Conservation (phyloP, 2,329 filamentous ascomycete genomes). For the Thyridium curvatum region DNA sequence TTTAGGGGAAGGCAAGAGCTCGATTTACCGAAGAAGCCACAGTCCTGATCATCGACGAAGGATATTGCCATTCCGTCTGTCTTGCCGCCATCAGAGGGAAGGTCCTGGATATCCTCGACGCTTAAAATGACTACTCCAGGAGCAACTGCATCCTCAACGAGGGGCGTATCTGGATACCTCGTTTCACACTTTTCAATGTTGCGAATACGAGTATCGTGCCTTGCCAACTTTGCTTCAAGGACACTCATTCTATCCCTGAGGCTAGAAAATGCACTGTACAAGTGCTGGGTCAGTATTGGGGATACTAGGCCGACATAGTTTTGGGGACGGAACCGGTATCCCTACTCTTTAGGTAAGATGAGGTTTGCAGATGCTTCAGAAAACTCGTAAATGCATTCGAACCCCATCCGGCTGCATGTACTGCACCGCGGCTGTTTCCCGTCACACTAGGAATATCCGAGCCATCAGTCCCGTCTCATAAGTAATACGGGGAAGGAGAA, state of each 20-base stretch:
- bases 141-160: neutral
- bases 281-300: no score
- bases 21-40: constrained; percentile 12
- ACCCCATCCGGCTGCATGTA: constrained; percentile 4
- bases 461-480: neutral
- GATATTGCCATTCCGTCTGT: constrained; percentile 15
- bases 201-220: constrained; percentile 3
- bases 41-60: constrained; percentile 13
- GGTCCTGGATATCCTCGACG: neutral
- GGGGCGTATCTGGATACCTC: neutral
- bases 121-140: neutral
- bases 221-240: no score
- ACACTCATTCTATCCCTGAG: no score
- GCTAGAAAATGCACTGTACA: no score
- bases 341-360: no score
- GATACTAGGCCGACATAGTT: no score
- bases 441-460: constrained; percentile 3
- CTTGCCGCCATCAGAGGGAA: no score
- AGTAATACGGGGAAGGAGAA: neutral
- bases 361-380: neutral
- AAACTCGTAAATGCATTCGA: constrained; percentile 6
- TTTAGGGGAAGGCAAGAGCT: no score
- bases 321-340: no score
- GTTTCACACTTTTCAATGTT: constrained; percentile 2
- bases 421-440: constrained; percentile 5